phyloP scores from a whole-genome alignment of 2,329 filamentous ascomycete species.

The Aspergillus calidoustus region DNA sequence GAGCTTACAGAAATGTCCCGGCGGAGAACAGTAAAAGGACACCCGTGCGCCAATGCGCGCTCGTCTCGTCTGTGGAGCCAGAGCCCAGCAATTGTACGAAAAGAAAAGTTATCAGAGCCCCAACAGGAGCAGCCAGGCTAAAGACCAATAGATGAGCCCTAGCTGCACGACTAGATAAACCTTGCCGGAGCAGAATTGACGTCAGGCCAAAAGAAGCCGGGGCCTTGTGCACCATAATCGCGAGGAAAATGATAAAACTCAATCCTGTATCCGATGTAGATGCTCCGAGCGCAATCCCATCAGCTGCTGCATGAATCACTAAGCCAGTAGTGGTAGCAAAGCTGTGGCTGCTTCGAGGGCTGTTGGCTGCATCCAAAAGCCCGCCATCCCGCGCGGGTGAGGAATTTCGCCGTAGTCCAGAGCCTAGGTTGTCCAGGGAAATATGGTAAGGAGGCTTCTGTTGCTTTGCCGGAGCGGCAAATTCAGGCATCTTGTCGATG shows the following conservation, averaged over 20 bases:
- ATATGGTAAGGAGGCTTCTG: slow-evolving; percentile 79
- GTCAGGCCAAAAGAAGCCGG: slow-evolving; percentile 95
- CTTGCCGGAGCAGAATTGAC: slow-evolving; percentile 86
- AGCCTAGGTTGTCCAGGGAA: slow-evolving; percentile 79
- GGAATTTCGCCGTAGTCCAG: slow-evolving; percentile 53
- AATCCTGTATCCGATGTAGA: slow-evolving; percentile 79
- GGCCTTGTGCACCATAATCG: slow-evolving; percentile 97
- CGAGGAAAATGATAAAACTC: slow-evolving; percentile 89
- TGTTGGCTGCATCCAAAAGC: slow-evolving; percentile 38
- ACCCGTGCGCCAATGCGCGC: slow-evolving; percentile 84
- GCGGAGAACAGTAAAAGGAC: slow-evolving; percentile 93
- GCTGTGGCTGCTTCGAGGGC: slow-evolving; percentile 52
- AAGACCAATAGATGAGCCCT: slow-evolving; percentile 87
- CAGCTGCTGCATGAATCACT: slow-evolving; percentile 94
- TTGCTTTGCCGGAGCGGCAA: slow-evolving; percentile 68
- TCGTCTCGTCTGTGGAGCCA: slow-evolving; percentile 59
- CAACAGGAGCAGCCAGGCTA: slow-evolving; percentile 85
- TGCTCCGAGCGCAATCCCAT: slow-evolving; percentile 94
- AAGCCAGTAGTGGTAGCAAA: slow-evolving; percentile 88
- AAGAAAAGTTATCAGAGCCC: slow-evolving; percentile 82
- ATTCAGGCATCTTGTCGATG: slow-evolving; percentile 81
- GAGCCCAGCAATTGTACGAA: slow-evolving; percentile 72
- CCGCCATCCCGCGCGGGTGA: slow-evolving; percentile 47
- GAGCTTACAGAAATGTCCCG: slow-evolving; percentile 88
- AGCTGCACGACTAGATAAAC: slow-evolving; percentile 82